Evolutionary conservation across 805 yeast species (phyloP).

Genomic region (Metschnikowia sp.): DNA sequence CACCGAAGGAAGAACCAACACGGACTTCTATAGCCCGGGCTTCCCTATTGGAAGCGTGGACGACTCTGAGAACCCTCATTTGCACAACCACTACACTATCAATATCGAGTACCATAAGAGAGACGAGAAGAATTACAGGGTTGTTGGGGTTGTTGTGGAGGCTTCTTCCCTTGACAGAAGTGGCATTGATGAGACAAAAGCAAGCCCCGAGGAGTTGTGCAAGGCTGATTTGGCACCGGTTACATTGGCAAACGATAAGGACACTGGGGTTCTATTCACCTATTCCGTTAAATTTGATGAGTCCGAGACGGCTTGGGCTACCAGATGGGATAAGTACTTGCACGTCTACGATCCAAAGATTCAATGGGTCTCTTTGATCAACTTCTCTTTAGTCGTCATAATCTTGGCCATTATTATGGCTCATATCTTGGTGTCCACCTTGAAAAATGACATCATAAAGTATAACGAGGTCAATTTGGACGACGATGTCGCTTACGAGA

Average conservation of each 20-base stretch:
- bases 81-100: constrained; percentile 80
- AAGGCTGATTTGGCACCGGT: constrained; percentile 38
- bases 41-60: constrained; percentile 75
- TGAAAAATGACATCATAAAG: constrained; percentile 79
- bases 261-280: constrained; percentile 62
- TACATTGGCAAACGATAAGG: constrained; percentile 45
- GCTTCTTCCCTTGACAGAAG: constrained; percentile 56
- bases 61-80: constrained; percentile 50
- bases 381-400: constrained; percentile 78
- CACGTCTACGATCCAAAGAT: constrained; percentile 89
- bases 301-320: constrained; percentile 87
- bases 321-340: constrained; percentile 96
- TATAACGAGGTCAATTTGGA: constrained; percentile 88
- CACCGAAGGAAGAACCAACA: constrained; percentile 53
- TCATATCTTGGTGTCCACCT: constrained; percentile 72
- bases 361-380: constrained; percentile 92
- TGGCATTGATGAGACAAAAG: constrained; percentile 19
- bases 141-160: constrained; percentile 82
- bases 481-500: constrained; percentile 83
- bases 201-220: constrained; percentile 29
- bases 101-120: constrained; percentile 79
- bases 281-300: constrained; percentile 74
- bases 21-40: constrained; percentile 73
- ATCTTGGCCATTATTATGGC: constrained; percentile 74
- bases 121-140: constrained; percentile 64